Conservation (phyloP, 306 rosid genomes). For the Cucumis melo region DNA sequence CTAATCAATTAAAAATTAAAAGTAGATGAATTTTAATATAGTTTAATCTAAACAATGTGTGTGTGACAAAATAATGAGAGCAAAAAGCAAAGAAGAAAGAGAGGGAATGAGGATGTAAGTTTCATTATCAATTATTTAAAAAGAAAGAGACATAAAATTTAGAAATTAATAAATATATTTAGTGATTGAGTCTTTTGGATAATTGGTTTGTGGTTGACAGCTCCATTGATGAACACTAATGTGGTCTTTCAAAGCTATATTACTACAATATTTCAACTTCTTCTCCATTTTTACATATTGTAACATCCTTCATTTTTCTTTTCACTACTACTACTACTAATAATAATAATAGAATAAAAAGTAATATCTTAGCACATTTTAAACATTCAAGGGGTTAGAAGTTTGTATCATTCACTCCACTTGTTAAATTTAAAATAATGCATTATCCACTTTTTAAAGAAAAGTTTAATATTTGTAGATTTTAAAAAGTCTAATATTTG, state of each 20-base stretch:
- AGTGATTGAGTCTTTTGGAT: slow-evolving; percentile 1
- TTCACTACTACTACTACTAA: too few species aligned
- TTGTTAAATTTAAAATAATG: too few species aligned
- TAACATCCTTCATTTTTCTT: too few species aligned
- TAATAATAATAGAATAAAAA: too few species aligned
- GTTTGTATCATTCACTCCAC: too few species aligned
- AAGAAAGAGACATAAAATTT: background rate
- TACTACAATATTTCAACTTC: background rate
- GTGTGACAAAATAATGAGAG: background rate
- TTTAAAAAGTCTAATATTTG: too few species aligned
- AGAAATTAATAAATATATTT: background rate
- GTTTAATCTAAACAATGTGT: background rate
- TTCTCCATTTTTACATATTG: background rate
- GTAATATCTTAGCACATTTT: too few species aligned
- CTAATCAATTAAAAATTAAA: background rate
- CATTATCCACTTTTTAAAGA: too few species aligned
- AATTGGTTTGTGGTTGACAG: background rate
- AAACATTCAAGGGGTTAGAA: too few species aligned
- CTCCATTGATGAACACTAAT: background rate
- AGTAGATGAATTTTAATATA: background rate
- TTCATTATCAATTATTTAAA: background rate
- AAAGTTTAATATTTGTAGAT: too few species aligned
- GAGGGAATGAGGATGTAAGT: background rate
- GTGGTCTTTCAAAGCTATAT: background rate
- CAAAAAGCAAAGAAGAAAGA: background rate